Conservation (phyloP, 805 yeast genomes). For the Starmerella scarabaei region DNA sequence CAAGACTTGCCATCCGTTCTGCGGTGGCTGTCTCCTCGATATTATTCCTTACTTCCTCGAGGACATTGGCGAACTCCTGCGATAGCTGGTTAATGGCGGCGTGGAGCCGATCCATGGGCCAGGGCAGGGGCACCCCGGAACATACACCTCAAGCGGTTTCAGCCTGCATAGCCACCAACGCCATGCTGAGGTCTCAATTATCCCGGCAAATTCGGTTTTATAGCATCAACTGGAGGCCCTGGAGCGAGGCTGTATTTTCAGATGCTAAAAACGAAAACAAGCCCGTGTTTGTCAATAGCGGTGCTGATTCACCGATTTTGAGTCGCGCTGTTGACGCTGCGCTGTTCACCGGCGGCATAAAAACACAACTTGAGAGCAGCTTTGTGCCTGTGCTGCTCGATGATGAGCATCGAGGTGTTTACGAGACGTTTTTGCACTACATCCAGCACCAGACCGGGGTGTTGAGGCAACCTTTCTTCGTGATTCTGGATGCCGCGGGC, state of each 20-base stretch:
- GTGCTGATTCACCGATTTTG: conserved; percentile 30
- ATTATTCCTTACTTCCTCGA: conserved; percentile 3
- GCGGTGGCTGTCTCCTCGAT: conserved; percentile 8
- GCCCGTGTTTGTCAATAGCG: conserved; percentile 30
- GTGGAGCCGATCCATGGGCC: conserved; percentile 9
- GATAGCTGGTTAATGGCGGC: conserved; percentile 9
- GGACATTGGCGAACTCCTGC: conserved; percentile 7
- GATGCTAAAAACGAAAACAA: conserved; percentile 19
- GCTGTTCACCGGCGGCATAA: conserved; percentile 21
- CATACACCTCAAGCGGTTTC: not conserved
- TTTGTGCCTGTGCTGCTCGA: conserved; percentile 31
- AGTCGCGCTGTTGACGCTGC: conserved; percentile 31
- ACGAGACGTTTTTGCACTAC: conserved; percentile 29
- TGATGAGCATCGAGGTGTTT: conserved; percentile 32
- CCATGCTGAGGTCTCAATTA: too few relatives aligned
- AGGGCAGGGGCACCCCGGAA: not conserved
- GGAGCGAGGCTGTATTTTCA: too few relatives aligned
- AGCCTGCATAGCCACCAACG: not conserved
- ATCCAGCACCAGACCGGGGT: conserved; percentile 20
- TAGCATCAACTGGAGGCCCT: too few relatives aligned
- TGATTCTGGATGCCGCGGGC: not conserved
- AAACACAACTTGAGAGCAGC: conserved; percentile 25
- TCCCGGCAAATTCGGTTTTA: too few relatives aligned
- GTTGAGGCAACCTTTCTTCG: not conserved
- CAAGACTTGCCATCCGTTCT: conserved; percentile 7